Evolutionary conservation across 768 basidiomycete genomes (phyloP).

Genomic region (Phanerochaete sordida): DNA sequence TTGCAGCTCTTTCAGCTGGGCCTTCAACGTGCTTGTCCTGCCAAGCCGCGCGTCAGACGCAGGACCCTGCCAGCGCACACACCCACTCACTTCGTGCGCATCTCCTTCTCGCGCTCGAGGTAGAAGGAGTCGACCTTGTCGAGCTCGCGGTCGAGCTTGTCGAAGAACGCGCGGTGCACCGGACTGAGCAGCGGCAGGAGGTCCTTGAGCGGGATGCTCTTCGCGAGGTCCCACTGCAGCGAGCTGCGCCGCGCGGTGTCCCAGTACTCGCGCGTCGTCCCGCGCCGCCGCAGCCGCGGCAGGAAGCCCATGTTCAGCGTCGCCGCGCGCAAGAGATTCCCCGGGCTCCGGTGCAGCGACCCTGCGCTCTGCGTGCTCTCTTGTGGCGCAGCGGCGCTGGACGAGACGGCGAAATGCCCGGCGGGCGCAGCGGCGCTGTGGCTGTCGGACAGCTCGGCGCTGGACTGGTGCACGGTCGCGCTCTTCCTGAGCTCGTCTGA

Average conservation of each 20-base stretch:
- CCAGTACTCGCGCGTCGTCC: constrained; percentile 1
- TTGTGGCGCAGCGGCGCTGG: too few relatives aligned
- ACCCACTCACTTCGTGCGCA: constrained; percentile 31
- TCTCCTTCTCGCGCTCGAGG: constrained; percentile 61
- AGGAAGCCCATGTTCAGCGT: constrained; percentile 15
- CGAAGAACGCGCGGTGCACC: constrained; percentile 70
- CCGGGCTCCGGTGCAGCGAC: too few relatives aligned
- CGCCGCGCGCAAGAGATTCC: not conserved
- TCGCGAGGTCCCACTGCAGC: constrained; percentile 9
- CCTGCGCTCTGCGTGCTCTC: too few relatives aligned
- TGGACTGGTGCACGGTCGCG: not conserved
- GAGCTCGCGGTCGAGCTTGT: constrained; percentile 71
- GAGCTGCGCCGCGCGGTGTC: not conserved
- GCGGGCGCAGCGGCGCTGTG: not conserved
- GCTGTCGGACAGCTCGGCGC: not conserved
- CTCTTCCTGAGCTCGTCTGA: not conserved
- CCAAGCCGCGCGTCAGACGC: too few relatives aligned
- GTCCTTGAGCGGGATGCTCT: constrained; percentile 22
- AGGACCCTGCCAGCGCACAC: not conserved
- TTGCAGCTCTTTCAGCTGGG: constrained; percentile 71
- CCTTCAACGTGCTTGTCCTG: constrained; percentile 40
- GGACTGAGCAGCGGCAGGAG: constrained; percentile 56
- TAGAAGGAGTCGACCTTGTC: constrained; percentile 88
- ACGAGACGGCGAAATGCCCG: too few relatives aligned
- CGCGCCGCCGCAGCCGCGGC: constrained; percentile 10